A percentile compares a stretch with the other conserved stretches of the same genome.
Evolutionary conservation across 2,329 filamentous ascomycete genomes (phyloP).

Genomic region (Chaetothyriales sp.): DNA sequence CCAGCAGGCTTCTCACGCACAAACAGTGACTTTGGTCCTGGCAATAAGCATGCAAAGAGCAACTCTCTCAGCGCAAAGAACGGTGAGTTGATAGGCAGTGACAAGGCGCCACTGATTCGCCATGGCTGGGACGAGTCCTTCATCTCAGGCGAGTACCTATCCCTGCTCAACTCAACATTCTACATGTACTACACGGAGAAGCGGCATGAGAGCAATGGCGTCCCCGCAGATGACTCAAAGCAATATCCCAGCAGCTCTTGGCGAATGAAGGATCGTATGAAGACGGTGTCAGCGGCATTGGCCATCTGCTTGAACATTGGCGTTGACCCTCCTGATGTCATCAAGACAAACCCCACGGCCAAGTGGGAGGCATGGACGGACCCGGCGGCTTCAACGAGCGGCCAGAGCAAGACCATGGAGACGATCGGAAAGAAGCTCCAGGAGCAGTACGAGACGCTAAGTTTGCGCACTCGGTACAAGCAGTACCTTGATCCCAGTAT

Average conservation of each 20-base stretch:
- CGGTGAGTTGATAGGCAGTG: slow-evolving; percentile 21
- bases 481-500: slow-evolving; percentile 92
- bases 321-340: slow-evolving; percentile 90
- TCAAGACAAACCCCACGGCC: slow-evolving; percentile 86
- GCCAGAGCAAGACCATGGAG: slow-evolving; percentile 71
- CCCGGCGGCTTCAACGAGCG: slow-evolving; percentile 62
- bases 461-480: slow-evolving; percentile 92
- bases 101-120: slow-evolving; percentile 45
- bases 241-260: slow-evolving; percentile 65
- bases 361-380: slow-evolving; percentile 97
- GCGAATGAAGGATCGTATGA: slow-evolving; percentile 91
- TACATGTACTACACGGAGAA: slow-evolving; percentile 99
- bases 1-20: slow-evolving; percentile 31
- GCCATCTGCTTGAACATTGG: slow-evolving; percentile 94
- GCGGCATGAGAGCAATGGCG: slow-evolving; percentile 85
- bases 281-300: slow-evolving; percentile 89
- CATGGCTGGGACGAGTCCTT: slow-evolving; percentile 92
- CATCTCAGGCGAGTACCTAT: slow-evolving; percentile 77
- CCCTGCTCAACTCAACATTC: slow-evolving; percentile 80
- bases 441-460: slow-evolving; percentile 88
- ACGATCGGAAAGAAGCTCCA: slow-evolving; percentile 95
- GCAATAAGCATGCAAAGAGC: slow-evolving; percentile 23
- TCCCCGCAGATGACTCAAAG: slow-evolving; percentile 49
- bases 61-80: background rate
- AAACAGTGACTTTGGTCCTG: slow-evolving; percentile 40